Base-by-base conservation (phyloP, 2,329 filamentous ascomycete species). In the Fusarium albosuccineum region DNA sequence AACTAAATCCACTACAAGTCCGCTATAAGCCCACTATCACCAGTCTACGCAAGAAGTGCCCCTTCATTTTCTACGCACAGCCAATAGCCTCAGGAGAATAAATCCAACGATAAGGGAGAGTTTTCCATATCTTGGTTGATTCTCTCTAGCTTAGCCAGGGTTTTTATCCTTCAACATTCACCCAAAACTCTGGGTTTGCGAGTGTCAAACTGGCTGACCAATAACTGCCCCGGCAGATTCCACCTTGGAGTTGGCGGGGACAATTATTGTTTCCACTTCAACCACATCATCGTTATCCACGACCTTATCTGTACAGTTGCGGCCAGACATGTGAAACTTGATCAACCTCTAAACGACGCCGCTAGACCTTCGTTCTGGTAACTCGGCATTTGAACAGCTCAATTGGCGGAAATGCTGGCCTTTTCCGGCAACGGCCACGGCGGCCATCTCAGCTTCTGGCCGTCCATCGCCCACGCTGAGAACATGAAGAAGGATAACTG, bases 401-500 rank as follows among this genome's bases (percentile, higher is more conserved):
- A 37, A 3, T 13, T 30, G 34, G 39, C 39, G 22, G 16, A 45
- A 22, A 54, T 54, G 51, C 41, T 54, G 60, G 64, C 60, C 16
- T 60, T 68, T 30, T 52, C 55, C 0, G 17, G 17, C 11, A 39
- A 29, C 27, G 44, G 51, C 2, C 50, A 52, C 9, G 36, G 46
- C 8, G 64, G 64, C 9, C 60, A 56, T 27, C 54, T 70, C 10
- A 57, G 61, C 49, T 54, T 62, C 26, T 70, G 61, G 51, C 55
- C 62, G 6, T 46, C 63, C 14, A 40, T 51, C 22, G 33, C 50
- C 33, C 71, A 70, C 60, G 45, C 60, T 17, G 67, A 68, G n/a
- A 60, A 57, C 48, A 58, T 71, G 59, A 67, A 66, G 9, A 70
- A 62, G 16, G 71, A 73, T 40, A 67, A 73, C 27, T 73, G 71